Conservation (phyloP, 495 filamentous ascomycete genomes). For the Chaetomium tenue region DNA sequence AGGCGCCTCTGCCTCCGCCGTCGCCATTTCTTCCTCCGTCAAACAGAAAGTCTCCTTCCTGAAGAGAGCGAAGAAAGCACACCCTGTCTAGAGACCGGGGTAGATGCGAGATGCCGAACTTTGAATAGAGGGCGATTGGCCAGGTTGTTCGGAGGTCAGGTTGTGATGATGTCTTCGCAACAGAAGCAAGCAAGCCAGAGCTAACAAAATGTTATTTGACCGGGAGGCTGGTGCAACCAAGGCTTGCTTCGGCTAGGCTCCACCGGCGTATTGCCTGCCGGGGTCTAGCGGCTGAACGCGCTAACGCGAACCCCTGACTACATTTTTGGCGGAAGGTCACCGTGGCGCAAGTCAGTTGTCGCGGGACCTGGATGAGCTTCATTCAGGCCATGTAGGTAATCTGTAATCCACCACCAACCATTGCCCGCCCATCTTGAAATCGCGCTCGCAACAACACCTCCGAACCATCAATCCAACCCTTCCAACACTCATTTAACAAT, state of each 20-base stretch:
- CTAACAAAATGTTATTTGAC: conserved; percentile 16
- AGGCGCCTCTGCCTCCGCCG: conserved; percentile 30
- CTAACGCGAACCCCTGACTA: conserved; percentile 32
- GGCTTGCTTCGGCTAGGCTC: background rate
- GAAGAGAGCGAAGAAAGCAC: background rate
- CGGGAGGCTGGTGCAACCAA: conserved; percentile 18
- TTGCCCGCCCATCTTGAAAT: background rate
- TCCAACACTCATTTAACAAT: conserved; percentile 34
- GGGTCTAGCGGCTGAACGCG: conserved; percentile 1
- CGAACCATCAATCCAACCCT: conserved; percentile 1
- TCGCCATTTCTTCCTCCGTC: conserved; percentile 27
- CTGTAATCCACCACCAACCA: background rate
- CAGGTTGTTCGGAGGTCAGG: background rate
- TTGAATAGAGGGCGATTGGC: background rate
- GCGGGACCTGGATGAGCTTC: conserved; percentile 7
- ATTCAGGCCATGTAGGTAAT: conserved; percentile 12
- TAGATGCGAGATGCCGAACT: background rate
- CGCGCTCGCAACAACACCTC: background rate
- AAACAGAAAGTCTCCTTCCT: background rate
- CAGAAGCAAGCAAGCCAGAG: conserved; percentile 8
- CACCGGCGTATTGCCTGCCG: conserved; percentile 7
- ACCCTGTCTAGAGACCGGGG: background rate
- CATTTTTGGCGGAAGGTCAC: conserved; percentile 21
- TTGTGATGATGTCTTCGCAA: background rate
- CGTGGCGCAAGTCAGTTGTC: conserved; percentile 21